phyloP scores from a whole-genome alignment of 176 grass and related monocot species.

The Miscanthus lutarioriparius region DNA sequence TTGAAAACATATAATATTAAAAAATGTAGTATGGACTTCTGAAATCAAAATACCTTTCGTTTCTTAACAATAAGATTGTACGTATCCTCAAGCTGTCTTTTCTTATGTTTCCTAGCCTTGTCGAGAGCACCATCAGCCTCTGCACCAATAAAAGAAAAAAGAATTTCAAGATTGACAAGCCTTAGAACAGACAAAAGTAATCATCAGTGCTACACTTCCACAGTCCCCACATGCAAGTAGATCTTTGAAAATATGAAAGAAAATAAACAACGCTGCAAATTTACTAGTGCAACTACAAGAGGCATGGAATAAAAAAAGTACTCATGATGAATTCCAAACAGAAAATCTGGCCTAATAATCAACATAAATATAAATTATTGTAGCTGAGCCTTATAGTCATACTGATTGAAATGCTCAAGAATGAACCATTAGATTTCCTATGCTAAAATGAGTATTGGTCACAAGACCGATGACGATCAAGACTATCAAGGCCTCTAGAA shows the following conservation, averaged over 20 bases:
- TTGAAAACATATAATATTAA: background rate
- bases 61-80: slow-evolving; percentile 85
- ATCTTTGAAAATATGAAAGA: background rate
- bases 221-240: background rate
- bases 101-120: slow-evolving; percentile 99
- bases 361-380: background rate
- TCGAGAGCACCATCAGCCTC: slow-evolving; percentile 98
- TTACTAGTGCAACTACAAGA: background rate
- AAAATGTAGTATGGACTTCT: background rate
- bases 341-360: background rate
- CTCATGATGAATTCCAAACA: background rate
- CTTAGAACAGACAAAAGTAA: background rate
- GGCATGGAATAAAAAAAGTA: background rate
- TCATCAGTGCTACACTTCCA: background rate
- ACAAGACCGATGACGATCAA: background rate
- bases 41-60: slow-evolving; percentile 77
- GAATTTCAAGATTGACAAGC: slow-evolving; percentile 12
- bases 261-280: background rate
- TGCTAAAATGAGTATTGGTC: background rate
- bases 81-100: slow-evolving; percentile 96
- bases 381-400: background rate
- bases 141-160: slow-evolving; percentile 41
- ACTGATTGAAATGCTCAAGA: background rate
- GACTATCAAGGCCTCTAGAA: background rate
- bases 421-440: slow-evolving; percentile 1